Conservation (phyloP, 2,329 filamentous ascomycete genomes). For the Aspergillus fumigatus region DNA sequence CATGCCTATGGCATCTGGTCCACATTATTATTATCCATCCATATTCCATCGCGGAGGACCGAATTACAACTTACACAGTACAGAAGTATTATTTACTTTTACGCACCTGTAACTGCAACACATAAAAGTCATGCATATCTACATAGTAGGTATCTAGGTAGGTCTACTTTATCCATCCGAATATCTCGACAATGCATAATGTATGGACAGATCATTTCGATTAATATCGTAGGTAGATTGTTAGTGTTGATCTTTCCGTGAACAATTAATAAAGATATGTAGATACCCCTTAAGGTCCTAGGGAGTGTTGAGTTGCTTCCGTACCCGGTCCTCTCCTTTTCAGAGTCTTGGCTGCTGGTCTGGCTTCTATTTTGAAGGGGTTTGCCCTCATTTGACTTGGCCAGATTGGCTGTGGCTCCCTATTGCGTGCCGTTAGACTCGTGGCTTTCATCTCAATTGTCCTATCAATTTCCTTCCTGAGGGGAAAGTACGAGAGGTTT, state of each 20-base stretch:
- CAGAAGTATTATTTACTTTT: background rate
- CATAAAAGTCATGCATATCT: background rate
- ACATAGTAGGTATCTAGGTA: background rate
- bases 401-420: conserved; percentile 12
- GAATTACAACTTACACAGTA: background rate
- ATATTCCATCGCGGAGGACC: conserved; percentile 1
- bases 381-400: conserved; percentile 4
- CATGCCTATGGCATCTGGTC: conserved; percentile 12
- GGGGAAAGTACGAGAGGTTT: background rate
- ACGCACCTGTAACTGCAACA: background rate
- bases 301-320: conserved; percentile 1
- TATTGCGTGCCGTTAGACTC: conserved; percentile 9
- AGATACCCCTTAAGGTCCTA: background rate
- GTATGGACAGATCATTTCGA: background rate
- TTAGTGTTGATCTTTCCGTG: too few species aligned
- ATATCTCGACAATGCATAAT: background rate
- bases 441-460: conserved; percentile 3
- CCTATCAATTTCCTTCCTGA: background rate
- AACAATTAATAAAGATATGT: background rate
- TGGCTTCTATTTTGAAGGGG: background rate
- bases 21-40: background rate
- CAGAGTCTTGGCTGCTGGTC: conserved; percentile 7
- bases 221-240: background rate
- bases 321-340: conserved; percentile 9
- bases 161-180: background rate